Percentiles rank a stretch among this genome's conserved stretches.
Evolutionary conservation across 2,329 filamentous ascomycete genomes (phyloP).

Genomic region (Purpureocillium lavendulum): DNA sequence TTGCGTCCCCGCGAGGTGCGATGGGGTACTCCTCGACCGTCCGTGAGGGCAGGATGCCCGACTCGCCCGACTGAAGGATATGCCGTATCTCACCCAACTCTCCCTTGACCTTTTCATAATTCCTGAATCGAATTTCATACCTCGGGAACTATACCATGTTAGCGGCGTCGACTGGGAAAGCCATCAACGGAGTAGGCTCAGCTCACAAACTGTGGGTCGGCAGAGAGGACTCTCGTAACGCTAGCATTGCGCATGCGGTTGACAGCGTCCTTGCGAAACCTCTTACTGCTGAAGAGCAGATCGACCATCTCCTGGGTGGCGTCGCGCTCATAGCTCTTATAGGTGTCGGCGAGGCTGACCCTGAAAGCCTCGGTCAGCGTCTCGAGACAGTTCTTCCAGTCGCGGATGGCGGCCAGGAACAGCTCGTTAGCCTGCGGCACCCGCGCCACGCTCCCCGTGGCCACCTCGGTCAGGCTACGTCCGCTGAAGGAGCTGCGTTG

Average conservation of each 20-base stretch:
- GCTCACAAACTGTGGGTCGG: slow-evolving; percentile 33
- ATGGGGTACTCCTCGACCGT: slow-evolving; percentile 34
- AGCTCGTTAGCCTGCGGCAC: slow-evolving; percentile 16
- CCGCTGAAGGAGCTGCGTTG: slow-evolving; percentile 29
- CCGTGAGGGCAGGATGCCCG: slow-evolving; percentile 29
- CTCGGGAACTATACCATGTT: slow-evolving; percentile 23
- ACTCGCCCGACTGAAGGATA: slow-evolving; percentile 31
- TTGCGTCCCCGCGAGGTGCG: slow-evolving; percentile 35
- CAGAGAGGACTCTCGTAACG: slow-evolving; percentile 32
- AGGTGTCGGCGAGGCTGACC: slow-evolving; percentile 33
- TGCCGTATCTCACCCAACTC: slow-evolving; percentile 30
- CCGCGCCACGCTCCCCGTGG: slow-evolving; percentile 15
- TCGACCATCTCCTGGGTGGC: slow-evolving; percentile 34
- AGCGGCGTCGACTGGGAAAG: neutral
- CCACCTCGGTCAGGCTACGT: slow-evolving; percentile 23
- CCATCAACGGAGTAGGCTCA: neutral
- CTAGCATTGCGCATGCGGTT: slow-evolving; percentile 37
- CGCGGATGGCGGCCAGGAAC: slow-evolving; percentile 30
- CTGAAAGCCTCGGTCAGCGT: slow-evolving; percentile 30
- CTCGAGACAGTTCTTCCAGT: slow-evolving; percentile 36
- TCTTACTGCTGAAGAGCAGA: slow-evolving; percentile 31
- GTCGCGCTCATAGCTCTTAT: slow-evolving; percentile 35
- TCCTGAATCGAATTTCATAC: slow-evolving; percentile 39
- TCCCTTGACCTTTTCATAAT: slow-evolving; percentile 35
- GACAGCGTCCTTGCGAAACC: slow-evolving; percentile 32